Percentiles rank a stretch among this genome's conserved stretches.
These are phyloP conservation scores for Gossypium trilobum DNA, from an alignment of 441 rosid species.

Conservation along the genomic window DNA sequence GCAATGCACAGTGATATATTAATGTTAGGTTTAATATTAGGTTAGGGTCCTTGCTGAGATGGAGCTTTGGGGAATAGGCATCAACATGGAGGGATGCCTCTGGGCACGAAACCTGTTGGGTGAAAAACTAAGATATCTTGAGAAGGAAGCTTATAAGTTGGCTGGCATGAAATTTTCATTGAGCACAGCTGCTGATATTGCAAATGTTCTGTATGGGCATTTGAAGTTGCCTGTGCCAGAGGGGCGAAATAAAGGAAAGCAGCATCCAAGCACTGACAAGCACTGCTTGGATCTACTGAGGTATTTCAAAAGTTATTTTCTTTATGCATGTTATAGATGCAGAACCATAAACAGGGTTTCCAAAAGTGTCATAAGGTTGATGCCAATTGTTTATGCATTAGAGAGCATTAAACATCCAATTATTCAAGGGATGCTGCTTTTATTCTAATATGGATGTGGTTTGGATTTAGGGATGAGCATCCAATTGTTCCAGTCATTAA, in stretches of 20 bases:
- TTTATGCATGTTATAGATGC: not conserved
- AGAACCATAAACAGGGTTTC: not conserved
- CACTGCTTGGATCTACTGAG: conserved; percentile 82
- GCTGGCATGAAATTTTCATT: conserved; percentile 85
- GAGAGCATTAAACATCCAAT: not conserved
- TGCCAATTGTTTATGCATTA: not conserved
- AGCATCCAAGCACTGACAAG: conserved; percentile 88
- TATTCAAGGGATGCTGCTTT: not conserved
- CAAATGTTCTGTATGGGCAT: conserved; percentile 73
- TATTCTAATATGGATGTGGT: conserved; percentile 20
- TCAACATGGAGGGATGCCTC: conserved; percentile 86
- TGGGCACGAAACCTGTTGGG: conserved; percentile 60
- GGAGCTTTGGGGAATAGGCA: conserved; percentile 95
- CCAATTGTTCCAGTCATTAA: conserved; percentile 78
- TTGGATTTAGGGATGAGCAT: conserved; percentile 72
- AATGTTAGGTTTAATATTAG: conserved; percentile 32
- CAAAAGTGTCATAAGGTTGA: not conserved
- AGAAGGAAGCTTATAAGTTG: conserved; percentile 73
- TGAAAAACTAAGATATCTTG: conserved; percentile 66
- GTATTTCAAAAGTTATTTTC: conserved; percentile 28
- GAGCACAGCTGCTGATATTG: conserved; percentile 73
- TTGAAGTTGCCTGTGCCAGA: conserved; percentile 77
- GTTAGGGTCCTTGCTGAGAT: conserved; percentile 88
- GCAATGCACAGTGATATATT: conserved; percentile 10
- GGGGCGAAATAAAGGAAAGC: conserved; percentile 56